These are phyloP conservation scores for Diaporthe helianthi DNA, from an alignment of 2,329 filamentous ascomycete species.

Conservation along the genomic window DNA sequence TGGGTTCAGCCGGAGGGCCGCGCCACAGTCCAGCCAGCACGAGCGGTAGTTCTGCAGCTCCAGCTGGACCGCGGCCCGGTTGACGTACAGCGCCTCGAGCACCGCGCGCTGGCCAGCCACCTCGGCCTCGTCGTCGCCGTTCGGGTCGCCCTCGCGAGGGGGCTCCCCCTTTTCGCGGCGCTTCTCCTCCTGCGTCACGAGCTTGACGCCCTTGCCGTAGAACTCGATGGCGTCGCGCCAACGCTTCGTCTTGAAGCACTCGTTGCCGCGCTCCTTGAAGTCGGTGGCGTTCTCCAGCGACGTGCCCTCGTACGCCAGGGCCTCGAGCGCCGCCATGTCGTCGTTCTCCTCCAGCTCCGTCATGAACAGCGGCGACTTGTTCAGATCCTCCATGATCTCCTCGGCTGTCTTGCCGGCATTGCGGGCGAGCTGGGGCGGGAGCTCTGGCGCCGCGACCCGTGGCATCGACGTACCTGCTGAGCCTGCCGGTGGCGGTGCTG, in stretches of 20 bases:
- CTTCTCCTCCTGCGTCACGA: slow-evolving; percentile 70
- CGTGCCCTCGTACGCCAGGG: slow-evolving; percentile 91
- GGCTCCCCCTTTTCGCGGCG: slow-evolving; percentile 53
- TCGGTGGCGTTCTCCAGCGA: slow-evolving; percentile 80
- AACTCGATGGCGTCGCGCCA: slow-evolving; percentile 90
- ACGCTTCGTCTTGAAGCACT: slow-evolving; percentile 75
- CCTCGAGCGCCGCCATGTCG: slow-evolving; percentile 84
- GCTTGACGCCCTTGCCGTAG: slow-evolving; percentile 83
- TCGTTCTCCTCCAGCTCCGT: slow-evolving; percentile 87
- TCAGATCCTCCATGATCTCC: slow-evolving; percentile 63
- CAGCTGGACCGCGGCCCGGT: slow-evolving; percentile 89
- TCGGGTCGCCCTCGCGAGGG: slow-evolving; percentile 54
- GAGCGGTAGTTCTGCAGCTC: slow-evolving; percentile 88
- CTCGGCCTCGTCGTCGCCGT: slow-evolving; percentile 63
- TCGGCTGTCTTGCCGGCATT: slow-evolving; percentile 57
- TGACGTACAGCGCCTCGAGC: slow-evolving; percentile 81
- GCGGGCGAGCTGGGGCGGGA: slow-evolving; percentile 54
- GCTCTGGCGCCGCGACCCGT: slow-evolving; percentile 45
- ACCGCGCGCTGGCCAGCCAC: slow-evolving; percentile 62
- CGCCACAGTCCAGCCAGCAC: slow-evolving; percentile 84
- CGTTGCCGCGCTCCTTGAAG: slow-evolving; percentile 93
- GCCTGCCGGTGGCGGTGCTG: slow-evolving; percentile 1
- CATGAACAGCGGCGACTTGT: slow-evolving; percentile 88
- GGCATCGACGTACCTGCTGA: slow-evolving; percentile 30
- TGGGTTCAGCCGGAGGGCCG: slow-evolving; percentile 79